Evolutionary conservation across 257 asterid genomes (phyloP), one percentile per base, ranked within the genome.

Genomic region (Handroanthus guayacan): DNA sequence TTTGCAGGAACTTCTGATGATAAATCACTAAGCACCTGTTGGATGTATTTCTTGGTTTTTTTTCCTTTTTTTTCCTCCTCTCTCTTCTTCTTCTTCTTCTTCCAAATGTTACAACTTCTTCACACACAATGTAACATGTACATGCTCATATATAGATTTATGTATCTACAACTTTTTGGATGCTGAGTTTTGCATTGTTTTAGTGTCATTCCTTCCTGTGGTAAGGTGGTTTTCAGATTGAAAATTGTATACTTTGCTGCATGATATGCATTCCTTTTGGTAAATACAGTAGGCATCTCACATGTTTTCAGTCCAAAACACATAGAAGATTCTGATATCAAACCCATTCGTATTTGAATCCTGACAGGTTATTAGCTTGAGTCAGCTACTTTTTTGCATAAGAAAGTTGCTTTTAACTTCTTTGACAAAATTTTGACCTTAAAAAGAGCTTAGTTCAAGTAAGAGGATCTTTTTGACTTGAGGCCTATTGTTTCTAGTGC

Each of bases 131-230:
- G 34, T 50, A 25, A 5, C 48, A 13, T 68, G 74, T 34, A 20
- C 31, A 25, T 67, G 58, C 14, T 14, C 58, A 45, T 68, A 50
- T 12, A 34, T 17, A 55, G 3, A 20, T 55, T 17, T 55, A 55
- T 16, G 1, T 10, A 16, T 6, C 9, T 7, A 48, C 73, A 68
- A 34, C 47, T 31, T 68, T 68, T 62, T 50, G 31, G 60, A 48
- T 67, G 45, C 5, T 68, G 12, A 31, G 6, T 50, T 13, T 20
- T 36, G 17, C 74, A 55, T 25, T 20, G 57, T 48, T 47, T 20
- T 11, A 44, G 73, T 48, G 34, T 11, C 54, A 48, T 67, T 50
- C 57, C 57, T 67, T 67, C 45, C 3, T n/a, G 72, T 67, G 3
- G 16, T 47, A 25, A 25, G 31, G 31, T 25, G 31, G 31, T 25